These are phyloP conservation scores for Teunomyces pallodes DNA, from an alignment of 805 yeast genomes.

Conservation along the genomic window DNA sequence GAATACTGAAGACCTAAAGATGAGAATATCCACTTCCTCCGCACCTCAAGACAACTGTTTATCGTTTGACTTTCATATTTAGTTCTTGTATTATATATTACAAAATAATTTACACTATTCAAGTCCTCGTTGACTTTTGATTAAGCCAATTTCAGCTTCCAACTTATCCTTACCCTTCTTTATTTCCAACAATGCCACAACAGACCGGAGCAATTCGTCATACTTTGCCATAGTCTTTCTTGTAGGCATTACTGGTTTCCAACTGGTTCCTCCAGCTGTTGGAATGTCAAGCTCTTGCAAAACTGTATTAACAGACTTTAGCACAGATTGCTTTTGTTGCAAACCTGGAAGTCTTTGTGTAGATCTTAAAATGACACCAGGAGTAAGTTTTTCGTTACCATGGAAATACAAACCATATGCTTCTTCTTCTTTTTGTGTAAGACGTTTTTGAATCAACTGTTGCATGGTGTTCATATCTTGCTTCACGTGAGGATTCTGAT, in stretches of 20 bases:
- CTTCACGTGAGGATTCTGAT: conserved; percentile 21
- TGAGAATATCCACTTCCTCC: not conserved
- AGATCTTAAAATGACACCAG: conserved; percentile 84
- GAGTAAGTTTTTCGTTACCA: conserved; percentile 60
- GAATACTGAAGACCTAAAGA: not conserved
- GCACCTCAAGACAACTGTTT: not conserved
- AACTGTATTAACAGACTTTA: conserved; percentile 68
- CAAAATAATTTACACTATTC: conserved; percentile 7
- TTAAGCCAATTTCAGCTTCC: conserved; percentile 63
- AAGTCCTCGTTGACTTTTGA: conserved; percentile 41
- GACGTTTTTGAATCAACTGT: conserved; percentile 48
- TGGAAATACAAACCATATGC: conserved; percentile 82
- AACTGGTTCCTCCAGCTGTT: conserved; percentile 44
- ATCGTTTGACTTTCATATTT: conserved; percentile 3
- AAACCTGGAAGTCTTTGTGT: conserved; percentile 45
- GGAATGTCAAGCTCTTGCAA: conserved; percentile 81
- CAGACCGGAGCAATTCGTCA: conserved; percentile 69
- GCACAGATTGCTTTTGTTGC: conserved; percentile 63
- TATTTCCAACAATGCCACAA: conserved; percentile 72
- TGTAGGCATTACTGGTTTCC: conserved; percentile 86
- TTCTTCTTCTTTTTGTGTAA: conserved; percentile 76
- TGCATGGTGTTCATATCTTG: conserved; percentile 40
- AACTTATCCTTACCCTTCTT: conserved; percentile 86
- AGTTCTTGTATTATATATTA: not conserved
- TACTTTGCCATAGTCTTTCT: conserved; percentile 71